Evolutionary conservation across 2,329 filamentous ascomycete species (phyloP).

Genomic region (Ascosphaera apis): DNA sequence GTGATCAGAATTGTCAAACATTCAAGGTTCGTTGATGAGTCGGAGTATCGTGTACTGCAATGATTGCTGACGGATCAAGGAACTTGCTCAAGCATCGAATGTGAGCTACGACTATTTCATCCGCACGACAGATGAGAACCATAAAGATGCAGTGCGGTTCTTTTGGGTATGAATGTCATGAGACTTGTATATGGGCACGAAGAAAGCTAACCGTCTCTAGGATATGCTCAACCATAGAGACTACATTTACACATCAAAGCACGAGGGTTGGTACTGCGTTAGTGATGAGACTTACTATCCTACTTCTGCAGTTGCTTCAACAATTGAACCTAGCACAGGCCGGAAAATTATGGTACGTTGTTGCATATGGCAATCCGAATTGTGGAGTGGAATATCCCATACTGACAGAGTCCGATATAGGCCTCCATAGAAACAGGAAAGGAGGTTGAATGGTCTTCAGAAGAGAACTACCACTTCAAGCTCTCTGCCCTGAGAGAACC

Average conservation of each 20-base stretch:
- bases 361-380: too few species aligned
- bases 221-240: constrained; percentile 49
- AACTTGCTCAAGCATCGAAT: constrained; percentile 45
- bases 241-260: constrained; percentile 63
- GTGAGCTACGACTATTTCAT: constrained; percentile 72
- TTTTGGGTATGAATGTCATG: constrained; percentile 42
- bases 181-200: not conserved
- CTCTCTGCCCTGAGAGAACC: constrained; percentile 61
- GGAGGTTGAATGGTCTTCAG: constrained; percentile 83
- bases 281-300: constrained; percentile 96
- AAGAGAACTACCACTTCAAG: constrained; percentile 86
- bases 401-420: constrained; percentile 10
- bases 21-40: constrained; percentile 33
- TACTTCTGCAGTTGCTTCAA: constrained; percentile 45
- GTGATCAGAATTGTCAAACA: constrained; percentile 57
- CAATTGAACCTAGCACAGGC: constrained; percentile 58
- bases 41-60: not conserved
- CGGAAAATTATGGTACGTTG: constrained; percentile 47
- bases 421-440: constrained; percentile 67
- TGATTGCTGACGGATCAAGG: constrained; percentile 12
- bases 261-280: constrained; percentile 91
- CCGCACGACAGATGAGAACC: constrained; percentile 65
- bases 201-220: constrained; percentile 11
- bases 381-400: too few species aligned
- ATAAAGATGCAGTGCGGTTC: constrained; percentile 65